Conservation (phyloP, 768 basidiomycete genomes). For the Tremella yokohamensis region DNA sequence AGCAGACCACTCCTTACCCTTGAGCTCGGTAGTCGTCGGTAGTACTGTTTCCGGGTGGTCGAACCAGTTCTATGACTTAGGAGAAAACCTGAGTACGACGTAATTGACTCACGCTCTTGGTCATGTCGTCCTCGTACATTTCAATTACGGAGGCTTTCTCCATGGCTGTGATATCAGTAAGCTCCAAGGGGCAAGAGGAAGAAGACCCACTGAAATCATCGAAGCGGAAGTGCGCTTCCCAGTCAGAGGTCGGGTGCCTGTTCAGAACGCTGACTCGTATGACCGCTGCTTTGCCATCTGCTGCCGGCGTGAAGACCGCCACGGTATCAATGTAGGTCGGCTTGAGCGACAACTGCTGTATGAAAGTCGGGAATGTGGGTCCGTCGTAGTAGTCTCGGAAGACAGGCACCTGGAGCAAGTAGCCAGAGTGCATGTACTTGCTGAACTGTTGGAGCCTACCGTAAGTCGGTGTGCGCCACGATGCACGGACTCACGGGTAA, state of each 20-base stretch:
- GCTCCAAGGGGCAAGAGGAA: neutral
- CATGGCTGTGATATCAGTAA: neutral
- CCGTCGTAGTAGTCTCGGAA: conserved; percentile 16
- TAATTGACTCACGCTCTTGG: neutral
- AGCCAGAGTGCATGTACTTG: conserved; percentile 55
- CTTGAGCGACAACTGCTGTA: conserved; percentile 5
- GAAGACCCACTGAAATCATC: neutral
- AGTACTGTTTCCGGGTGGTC: conserved; percentile 24
- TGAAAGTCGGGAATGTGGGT: conserved; percentile 9
- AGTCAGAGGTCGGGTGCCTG: conserved; percentile 52
- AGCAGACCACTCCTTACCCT: conserved; percentile 3
- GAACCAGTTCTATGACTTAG: conserved; percentile 21
- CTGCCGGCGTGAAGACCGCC: neutral
- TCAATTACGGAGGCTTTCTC: neutral
- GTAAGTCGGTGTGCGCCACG: neutral
- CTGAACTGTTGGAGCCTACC: conserved; percentile 56
- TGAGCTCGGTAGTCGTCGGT: conserved; percentile 9
- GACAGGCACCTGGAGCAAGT: conserved; percentile 13
- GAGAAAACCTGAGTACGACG: conserved; percentile 5
- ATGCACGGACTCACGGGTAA: neutral
- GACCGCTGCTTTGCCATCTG: conserved; percentile 33
- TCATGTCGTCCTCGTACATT: neutral
- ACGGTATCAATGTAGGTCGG: neutral
- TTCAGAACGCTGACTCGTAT: conserved; percentile 59
- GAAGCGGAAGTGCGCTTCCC: conserved; percentile 29